phyloP scores from a whole-genome alignment of 805 yeast species.

The Candida hungchunana region DNA sequence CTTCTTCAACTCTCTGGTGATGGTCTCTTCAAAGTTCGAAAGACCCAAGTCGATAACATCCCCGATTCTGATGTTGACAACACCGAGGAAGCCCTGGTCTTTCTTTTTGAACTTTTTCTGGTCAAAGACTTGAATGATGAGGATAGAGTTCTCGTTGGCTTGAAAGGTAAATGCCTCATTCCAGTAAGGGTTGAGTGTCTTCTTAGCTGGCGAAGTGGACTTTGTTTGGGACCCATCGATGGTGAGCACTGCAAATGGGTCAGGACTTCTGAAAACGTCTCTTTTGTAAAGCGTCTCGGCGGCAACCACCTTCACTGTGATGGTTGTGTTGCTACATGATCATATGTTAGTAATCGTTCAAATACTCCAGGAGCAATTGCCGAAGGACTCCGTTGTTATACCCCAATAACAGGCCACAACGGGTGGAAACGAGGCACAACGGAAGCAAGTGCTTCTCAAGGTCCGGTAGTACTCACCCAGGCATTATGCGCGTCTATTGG shows the following conservation, averaged over 20 bases:
- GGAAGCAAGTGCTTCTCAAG: no score
- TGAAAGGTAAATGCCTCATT: slow-evolving; percentile 83
- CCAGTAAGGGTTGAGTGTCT: slow-evolving; percentile 97
- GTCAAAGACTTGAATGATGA: slow-evolving; percentile 93
- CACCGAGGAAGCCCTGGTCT: slow-evolving; percentile 98
- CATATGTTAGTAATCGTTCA: slow-evolving; percentile 12
- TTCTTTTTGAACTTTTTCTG: slow-evolving; percentile 96
- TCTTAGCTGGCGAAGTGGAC: slow-evolving; percentile 89
- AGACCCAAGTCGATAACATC: slow-evolving; percentile 72
- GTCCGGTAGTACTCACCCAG: no score
- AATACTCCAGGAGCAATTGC: no score
- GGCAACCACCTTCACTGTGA: slow-evolving; percentile 73
- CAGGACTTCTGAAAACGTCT: slow-evolving; percentile 93
- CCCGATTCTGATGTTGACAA: slow-evolving; percentile 83
- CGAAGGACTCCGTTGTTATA: no score
- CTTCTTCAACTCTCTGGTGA: slow-evolving; percentile 86
- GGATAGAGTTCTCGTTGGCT: slow-evolving; percentile 72
- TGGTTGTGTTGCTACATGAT: slow-evolving; percentile 17
- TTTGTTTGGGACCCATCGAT: slow-evolving; percentile 97
- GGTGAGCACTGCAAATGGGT: slow-evolving; percentile 95
- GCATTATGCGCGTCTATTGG: no score
- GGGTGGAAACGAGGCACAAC: no score
- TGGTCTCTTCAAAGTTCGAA: slow-evolving; percentile 65
- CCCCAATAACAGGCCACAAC: no score
- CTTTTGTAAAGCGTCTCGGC: slow-evolving; percentile 95